Base-by-base conservation (phyloP, 2,329 filamentous ascomycete species). In the Periglandula ipomoeae region DNA sequence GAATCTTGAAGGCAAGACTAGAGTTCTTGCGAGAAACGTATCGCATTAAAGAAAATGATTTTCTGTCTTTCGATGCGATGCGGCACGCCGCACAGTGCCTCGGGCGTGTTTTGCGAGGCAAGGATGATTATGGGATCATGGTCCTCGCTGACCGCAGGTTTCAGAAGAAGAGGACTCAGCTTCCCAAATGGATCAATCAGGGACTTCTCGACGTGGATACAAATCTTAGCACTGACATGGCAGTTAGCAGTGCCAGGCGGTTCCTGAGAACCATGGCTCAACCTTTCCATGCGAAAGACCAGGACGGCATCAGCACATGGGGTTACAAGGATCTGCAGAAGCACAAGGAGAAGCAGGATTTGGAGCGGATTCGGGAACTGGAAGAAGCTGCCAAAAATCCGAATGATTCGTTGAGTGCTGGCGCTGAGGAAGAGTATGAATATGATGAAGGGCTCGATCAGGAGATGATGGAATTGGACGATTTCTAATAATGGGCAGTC, bases 111-210 rank as follows among this genome's bases (percentile, higher is more conserved):
- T 73, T 98, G 53, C 79, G 93, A 59, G 93, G 93, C 22, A 98
- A 98, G 66, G 94, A 98, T 62, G 93, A 98, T 67, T 98, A 98
- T 66, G 93, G 93, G n/a, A 88, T 98, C 72, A 98, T 98, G 93
- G 91, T 98, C 4, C 75, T 98, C 24, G 93, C 94, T 2, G 93
- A 98, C 65, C 84, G 88, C 38, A 82, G 93, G 17, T 98, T 96
- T 66, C 84, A 89, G 63, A 94, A 93, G 71, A 97, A 97, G 70
- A 78, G 89, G 34, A 75, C 68, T 3, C 94, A 98, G 68, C 74
- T 98, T 24, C 93, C 93, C 10, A 95, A 95, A 64, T 98, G 93
- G 93, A 98, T 98, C 61, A 87, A 84, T 54, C 86, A 94, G 62
- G 89, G 86, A 3, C 76, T 98, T 52, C 73, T 87, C 27, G 89